phyloP scores from a whole-genome alignment of 2,329 filamentous ascomycete species.

The Lecanosticta acicola region DNA sequence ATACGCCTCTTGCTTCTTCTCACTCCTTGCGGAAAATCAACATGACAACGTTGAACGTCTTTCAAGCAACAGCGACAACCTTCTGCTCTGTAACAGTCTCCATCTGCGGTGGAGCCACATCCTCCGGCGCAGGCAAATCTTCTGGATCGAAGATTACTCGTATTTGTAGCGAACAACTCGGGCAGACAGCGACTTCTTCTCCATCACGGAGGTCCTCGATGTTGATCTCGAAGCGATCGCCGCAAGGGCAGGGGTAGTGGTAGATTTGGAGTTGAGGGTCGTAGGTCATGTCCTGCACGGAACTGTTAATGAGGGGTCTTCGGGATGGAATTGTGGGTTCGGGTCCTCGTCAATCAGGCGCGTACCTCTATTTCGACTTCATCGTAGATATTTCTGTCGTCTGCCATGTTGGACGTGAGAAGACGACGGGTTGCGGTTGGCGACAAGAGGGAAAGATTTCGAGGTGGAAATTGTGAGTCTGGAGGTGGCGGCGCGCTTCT shows the following conservation, averaged over 20 bases:
- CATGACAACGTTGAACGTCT: too few relatives aligned
- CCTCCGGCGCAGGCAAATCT: conserved; percentile 41
- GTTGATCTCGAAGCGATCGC: conserved; percentile 89
- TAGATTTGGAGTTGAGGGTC: conserved; percentile 79
- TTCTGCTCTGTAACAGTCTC: conserved; percentile 13
- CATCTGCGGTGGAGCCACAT: conserved; percentile 26
- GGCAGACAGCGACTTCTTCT: conserved; percentile 92
- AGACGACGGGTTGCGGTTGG: background rate
- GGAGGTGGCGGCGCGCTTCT: too few relatives aligned
- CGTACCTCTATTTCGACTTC: conserved; percentile 84
- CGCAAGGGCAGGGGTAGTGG: conserved; percentile 94
- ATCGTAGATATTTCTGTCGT: conserved; percentile 64
- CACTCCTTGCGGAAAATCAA: too few relatives aligned
- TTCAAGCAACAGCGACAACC: conserved; percentile 19
- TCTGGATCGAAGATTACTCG: conserved; percentile 79
- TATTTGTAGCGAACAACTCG: conserved; percentile 96
- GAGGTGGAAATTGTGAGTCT: background rate
- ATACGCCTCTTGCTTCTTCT: too few relatives aligned
- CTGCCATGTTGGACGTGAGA: conserved; percentile 16
- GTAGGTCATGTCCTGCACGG: conserved; percentile 74
- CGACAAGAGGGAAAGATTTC: background rate
- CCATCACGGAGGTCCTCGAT: conserved; percentile 80
- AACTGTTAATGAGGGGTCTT: background rate
- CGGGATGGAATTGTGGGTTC: background rate
- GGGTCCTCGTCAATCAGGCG: too few relatives aligned